Base-by-base conservation (phyloP, 352 stramenopile species). In the Pythium phragmiticola region DNA sequence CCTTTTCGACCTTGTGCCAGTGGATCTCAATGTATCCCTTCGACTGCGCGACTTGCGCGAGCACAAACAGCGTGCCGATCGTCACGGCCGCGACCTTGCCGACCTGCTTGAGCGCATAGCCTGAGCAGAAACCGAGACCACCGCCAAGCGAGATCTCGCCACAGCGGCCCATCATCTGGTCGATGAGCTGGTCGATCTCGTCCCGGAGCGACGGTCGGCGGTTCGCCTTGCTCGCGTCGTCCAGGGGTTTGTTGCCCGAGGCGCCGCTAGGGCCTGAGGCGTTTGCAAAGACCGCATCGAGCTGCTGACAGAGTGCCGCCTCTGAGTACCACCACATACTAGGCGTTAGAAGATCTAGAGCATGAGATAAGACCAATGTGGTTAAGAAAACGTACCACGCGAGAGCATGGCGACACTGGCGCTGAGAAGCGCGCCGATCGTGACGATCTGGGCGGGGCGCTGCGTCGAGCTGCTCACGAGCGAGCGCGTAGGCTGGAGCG, bases 11-110 rank as follows among this genome's bases (percentile, higher is more conserved):
- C 73, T 96, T 96, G 57, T 77, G 75, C 88, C 87, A 96, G 68
- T 96, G 88, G 60, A 96, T 92, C 60, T 95, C 72, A 61, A 96
- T 89, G 80, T 96, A 96, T 41, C 88, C 88, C 50, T 92, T 84
- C 37, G 86, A 92, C 50, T 80, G 75, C 16, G 89, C 83, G n/a
- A 82, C 66, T 70, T 93, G 84, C 41, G 78, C 82, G 21, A 91
- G 66, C 51, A 95, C 56, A 73, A 96, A 96, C 33, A 93, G 57
- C 17, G 76, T 73, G 53, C 88, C 88, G 53, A 96, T 79, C 7
- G 80, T 76, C n/a, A 91, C 34, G 1, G 82, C 86, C 33, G 87
- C 84, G 9, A 82, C 65, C 69, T 94, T 94, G 61, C 87, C 88
- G 43, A 90, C 76, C 60, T 92, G 75, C 70, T 93, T 92, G 19